Conservation (phyloP, 164 flowering plant genomes). For the Santalum album region DNA sequence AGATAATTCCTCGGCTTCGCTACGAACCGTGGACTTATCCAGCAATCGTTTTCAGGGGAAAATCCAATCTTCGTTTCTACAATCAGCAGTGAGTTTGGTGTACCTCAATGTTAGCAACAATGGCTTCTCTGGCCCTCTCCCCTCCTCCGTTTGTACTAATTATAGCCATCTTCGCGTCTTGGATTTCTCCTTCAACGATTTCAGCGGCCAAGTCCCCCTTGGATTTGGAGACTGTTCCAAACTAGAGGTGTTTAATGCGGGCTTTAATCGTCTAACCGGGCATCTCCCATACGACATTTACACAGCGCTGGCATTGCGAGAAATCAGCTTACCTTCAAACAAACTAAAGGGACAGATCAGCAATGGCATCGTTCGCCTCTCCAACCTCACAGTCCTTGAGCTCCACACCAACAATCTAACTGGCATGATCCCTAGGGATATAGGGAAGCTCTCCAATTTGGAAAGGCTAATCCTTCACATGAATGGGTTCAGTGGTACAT, state of each 20-base stretch:
- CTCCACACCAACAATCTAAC: slow-evolving; percentile 32
- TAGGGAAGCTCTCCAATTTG: slow-evolving; percentile 38
- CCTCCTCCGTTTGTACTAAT: slow-evolving; percentile 26
- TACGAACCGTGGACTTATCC: slow-evolving; percentile 33
- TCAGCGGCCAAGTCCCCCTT: slow-evolving; percentile 27
- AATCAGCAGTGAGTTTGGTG: slow-evolving; percentile 17
- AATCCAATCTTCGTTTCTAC: slow-evolving; percentile 22
- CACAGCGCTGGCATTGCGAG: slow-evolving; percentile 15
- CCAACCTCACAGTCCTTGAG: slow-evolving; percentile 28
- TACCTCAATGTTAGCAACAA: slow-evolving; percentile 45
- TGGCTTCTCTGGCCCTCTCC: slow-evolving; percentile 36
- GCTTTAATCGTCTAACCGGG: slow-evolving; percentile 41
- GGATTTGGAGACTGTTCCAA: slow-evolving; percentile 36
- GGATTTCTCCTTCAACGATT: slow-evolving; percentile 49
- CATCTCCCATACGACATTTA: slow-evolving; percentile 35
- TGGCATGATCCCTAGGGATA: slow-evolving; percentile 31
- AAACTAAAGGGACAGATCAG: slow-evolving; percentile 28
- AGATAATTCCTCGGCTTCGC: neutral
- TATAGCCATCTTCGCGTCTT: slow-evolving; percentile 2
- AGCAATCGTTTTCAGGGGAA: slow-evolving; percentile 40
- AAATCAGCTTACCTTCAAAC: slow-evolving; percentile 38
- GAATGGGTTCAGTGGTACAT: slow-evolving; percentile 38
- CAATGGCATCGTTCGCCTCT: slow-evolving; percentile 20
- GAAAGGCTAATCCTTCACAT: slow-evolving; percentile 29
- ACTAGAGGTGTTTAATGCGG: slow-evolving; percentile 38